Base-by-base conservation (phyloP, 805 yeast genomes). In the Candida nonsorbophila region DNA sequence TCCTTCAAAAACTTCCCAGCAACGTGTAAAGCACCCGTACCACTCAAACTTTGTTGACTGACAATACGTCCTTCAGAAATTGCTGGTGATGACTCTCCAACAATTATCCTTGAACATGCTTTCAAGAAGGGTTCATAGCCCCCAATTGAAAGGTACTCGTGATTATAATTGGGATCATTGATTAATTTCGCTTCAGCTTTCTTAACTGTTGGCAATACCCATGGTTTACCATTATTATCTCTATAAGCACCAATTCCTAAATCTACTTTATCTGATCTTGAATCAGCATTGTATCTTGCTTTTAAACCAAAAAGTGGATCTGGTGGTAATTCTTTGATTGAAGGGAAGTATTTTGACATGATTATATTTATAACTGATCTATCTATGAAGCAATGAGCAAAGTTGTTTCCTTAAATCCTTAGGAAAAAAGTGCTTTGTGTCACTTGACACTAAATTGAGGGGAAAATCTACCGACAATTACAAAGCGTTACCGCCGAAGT, bases 21-120 rank as follows among this genome's bases (percentile, higher is more conserved):
- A 45, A 88, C 62, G 48, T 88, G 97, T 47, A 88, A 66, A 3
- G 97, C 95, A 24, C 95, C 95, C 9, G 95, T 85, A 37, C 95
- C 95, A 13, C 90, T 79, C 27, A 85, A 65, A 14, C 88, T 72
- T 62, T 85, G 95, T 37, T 79, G 74, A 17, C 85, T 77, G 20
- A 77, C 71, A 16, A 75, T 52, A 37, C 75, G 55, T 17, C 58
- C 44, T 36, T 72, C 72, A n/a, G 36, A 34, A 33, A 77, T 49
- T 7, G 77, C 78, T 13, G 56, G 49, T 3, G 82, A 73, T 28
- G 77, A 68, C 1, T 59, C 62, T 23, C 92, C 94, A 25, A 83
- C 55, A 33, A 88, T 76, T 27, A 84, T 78, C 49, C 72, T 74
- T 7, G 90, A 80, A 21, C 94, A 84, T 32, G 79, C 79, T 7